Conservation (phyloP, 2,329 filamentous ascomycete genomes). For the Fusarium fracticaudum region DNA sequence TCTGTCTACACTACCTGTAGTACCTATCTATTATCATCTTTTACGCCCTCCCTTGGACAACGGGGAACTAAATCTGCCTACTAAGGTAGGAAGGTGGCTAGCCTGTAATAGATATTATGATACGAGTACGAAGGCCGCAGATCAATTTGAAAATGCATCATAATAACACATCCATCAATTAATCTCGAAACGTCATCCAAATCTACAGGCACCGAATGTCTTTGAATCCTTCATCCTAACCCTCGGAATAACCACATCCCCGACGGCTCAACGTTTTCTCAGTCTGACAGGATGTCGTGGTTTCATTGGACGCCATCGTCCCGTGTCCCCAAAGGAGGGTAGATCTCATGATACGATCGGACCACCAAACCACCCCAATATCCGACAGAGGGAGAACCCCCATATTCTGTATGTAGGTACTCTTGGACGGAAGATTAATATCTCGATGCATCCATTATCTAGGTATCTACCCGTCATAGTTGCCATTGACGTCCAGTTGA, state of each 20-base stretch:
- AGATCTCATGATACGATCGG: constrained; percentile 37
- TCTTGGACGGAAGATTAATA: background rate
- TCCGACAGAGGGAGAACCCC: constrained; percentile 10
- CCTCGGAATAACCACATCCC: constrained; percentile 25
- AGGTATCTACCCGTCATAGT: constrained; percentile 2
- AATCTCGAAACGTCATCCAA: background rate
- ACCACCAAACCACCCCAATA: constrained; percentile 15
- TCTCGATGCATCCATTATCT: background rate
- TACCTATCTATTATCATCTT: background rate
- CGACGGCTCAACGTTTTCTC: constrained; percentile 27
- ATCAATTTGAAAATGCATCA: background rate
- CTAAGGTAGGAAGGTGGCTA: background rate
- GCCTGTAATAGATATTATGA: background rate
- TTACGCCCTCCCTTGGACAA: background rate
- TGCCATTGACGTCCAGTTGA: constrained; percentile 1
- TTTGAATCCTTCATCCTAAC: background rate
- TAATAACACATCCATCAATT: background rate
- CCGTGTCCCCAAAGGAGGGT: background rate
- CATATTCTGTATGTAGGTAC: background rate
- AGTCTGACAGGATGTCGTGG: background rate
- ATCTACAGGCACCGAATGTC: background rate
- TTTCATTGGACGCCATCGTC: constrained; percentile 20
- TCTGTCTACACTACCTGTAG: background rate
- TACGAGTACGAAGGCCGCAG: background rate
- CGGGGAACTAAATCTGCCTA: background rate